Base-by-base conservation (phyloP, 164 flowering plant genomes). In the Piper betle region DNA sequence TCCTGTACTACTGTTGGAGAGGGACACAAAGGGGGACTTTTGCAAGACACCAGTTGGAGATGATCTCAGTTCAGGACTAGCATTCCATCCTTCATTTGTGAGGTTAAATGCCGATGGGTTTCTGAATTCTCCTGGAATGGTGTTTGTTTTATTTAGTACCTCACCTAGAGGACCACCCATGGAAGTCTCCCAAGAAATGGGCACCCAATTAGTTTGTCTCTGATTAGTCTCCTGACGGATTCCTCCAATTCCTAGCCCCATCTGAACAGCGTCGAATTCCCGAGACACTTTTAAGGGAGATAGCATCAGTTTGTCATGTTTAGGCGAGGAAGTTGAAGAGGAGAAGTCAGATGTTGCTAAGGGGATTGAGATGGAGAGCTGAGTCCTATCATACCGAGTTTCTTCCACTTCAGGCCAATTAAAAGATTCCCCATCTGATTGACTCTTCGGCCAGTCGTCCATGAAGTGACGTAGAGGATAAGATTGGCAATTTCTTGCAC, bases 111-210 rank as follows among this genome's bases (percentile, higher is more conserved):
- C 60, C 0, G 75, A 67, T 0, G 77, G 62, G 64, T 60, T 80
- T 66, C 74, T 76, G 60, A 69, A 37, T 8, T 66, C 81, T 16
- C 39, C 71, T 7, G 64, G 56, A 19, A 48, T 64, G 64, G 62
- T 79, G 25, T 60, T 77, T 6, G 80, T 74, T 52, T 61, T 78
- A 59, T 83, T 77, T 69, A 89, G 60, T 39, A 79, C 96, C 73
- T 92, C 98, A 1, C 91, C 98, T 0, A 92, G 77, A 9, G 98
- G 96, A 12, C 98, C 98, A 0, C 96, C 94, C 72, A 83, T 68
- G 46, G 96, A 84, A 52, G 52, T 75, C 59, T 75, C 86, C 94
- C 96, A 85, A 33, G 83, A 62, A 15, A 80, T 73, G 0, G 93
- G 89, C 50, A 79, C 73, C 90, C 86, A 88, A 62, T 67, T 72